phyloP scores from a whole-genome alignment of 768 basidiomycete species.

The Candolleomyces eurysporus region DNA sequence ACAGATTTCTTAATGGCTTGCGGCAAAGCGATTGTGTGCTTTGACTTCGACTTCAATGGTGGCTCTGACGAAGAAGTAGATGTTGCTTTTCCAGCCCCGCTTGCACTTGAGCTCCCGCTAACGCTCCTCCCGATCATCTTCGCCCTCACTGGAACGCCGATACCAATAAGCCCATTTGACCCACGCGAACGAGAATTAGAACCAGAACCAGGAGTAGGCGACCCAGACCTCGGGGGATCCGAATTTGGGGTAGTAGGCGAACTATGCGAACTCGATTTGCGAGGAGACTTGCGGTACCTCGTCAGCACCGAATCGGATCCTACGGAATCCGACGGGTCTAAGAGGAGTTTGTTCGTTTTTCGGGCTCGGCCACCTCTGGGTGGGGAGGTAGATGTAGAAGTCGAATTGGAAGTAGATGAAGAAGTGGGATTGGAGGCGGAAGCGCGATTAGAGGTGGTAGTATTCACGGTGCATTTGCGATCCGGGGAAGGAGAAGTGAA shows the following conservation, averaged over 20 bases:
- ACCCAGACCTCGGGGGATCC: not conserved
- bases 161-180: too few relatives aligned
- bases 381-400: not conserved
- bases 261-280: constrained; percentile 9
- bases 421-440: not conserved
- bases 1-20: not conserved
- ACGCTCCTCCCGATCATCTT: too few relatives aligned
- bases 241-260: constrained; percentile 2
- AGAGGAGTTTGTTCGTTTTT: not conserved
- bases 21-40: not conserved
- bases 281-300: constrained; percentile 11
- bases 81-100: not conserved
- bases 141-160: too few relatives aligned
- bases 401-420: not conserved
- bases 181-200: not conserved
- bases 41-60: not conserved
- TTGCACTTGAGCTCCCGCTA: not conserved
- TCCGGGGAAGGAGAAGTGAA: not conserved
- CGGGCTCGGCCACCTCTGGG: not conserved
- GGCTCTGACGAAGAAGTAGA: not conserved
- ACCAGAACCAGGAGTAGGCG: not conserved
- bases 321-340: not conserved
- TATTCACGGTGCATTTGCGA: not conserved
- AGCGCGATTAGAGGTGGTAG: not conserved
- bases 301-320: not conserved